Evolutionary conservation across 768 basidiomycete genomes (phyloP).

Genomic region (Termitomyces bulborhizus): DNA sequence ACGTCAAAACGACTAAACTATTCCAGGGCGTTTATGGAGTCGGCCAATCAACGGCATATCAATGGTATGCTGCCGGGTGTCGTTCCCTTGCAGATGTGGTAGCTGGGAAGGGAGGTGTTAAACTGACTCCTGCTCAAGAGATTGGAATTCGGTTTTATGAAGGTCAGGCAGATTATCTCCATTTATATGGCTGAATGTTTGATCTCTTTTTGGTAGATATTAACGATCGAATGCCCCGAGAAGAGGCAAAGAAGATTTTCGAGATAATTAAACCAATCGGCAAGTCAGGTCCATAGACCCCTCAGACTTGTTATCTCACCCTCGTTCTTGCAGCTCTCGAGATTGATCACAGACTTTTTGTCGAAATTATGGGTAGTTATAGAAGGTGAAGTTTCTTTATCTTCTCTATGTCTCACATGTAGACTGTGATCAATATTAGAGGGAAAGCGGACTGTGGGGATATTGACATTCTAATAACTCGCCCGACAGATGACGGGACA

Average conservation of each 20-base stretch:
- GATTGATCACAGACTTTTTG: conserved; percentile 63
- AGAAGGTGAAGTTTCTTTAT: conserved; percentile 43
- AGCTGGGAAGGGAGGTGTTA: conserved; percentile 53
- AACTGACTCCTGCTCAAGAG: conserved; percentile 50
- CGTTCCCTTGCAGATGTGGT: conserved; percentile 72
- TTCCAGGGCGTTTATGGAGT: conserved; percentile 88
- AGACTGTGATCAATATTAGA: conserved; percentile 27
- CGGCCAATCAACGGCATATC: conserved; percentile 58
- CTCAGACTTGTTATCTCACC: background rate
- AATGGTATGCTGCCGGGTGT: conserved; percentile 74
- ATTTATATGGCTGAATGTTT: background rate
- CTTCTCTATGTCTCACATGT: background rate
- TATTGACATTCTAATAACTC: conserved; percentile 85
- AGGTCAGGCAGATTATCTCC: conserved; percentile 31
- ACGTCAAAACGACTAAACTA: conserved; percentile 44
- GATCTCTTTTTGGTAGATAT: conserved; percentile 47
- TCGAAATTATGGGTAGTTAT: conserved; percentile 93
- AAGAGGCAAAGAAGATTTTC: conserved; percentile 71
- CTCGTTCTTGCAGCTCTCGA: conserved; percentile 42
- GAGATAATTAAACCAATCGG: conserved; percentile 68
- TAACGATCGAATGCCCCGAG: conserved; percentile 77
- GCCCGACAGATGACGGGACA: conserved; percentile 62
- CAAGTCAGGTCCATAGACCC: conserved; percentile 16
- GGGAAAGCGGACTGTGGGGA: conserved; percentile 84
- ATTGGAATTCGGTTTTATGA: conserved; percentile 69